Percentiles rank a stretch among this genome's conserved stretches.
Conservation (phyloP, 805 yeast genomes). For the Cyberlindnera bimundalis region DNA sequence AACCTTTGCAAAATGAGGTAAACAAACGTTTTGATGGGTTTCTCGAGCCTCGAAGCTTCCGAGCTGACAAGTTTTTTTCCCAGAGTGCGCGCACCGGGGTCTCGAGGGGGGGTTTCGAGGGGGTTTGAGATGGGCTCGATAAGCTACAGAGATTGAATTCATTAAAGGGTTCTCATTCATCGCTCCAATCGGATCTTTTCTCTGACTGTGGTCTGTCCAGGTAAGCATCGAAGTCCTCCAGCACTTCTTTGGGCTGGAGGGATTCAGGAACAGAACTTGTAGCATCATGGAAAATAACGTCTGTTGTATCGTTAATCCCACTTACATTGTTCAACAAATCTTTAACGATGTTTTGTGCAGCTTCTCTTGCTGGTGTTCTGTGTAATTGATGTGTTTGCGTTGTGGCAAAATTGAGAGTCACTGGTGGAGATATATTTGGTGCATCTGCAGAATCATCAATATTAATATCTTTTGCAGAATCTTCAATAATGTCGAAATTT, state of each 20-base stretch:
- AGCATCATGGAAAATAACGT: constrained; percentile 13
- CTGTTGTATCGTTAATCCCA: constrained; percentile 24
- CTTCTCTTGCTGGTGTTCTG: constrained; percentile 24
- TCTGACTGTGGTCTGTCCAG: constrained; percentile 18
- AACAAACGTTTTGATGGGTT: too few relatives aligned
- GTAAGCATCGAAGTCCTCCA: constrained; percentile 25
- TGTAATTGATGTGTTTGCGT: background rate
- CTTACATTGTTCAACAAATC: constrained; percentile 26
- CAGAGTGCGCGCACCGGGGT: background rate
- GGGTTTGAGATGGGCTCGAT: too few relatives aligned
- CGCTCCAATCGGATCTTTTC: constrained; percentile 21
- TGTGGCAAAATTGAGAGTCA: constrained; percentile 24
- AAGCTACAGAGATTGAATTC: too few relatives aligned
- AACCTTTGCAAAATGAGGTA: too few relatives aligned
- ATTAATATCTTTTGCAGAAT: background rate
- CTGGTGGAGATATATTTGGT: constrained; percentile 26
- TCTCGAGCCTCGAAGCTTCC: background rate
- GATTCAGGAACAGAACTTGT: constrained; percentile 4
- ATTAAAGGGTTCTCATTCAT: constrained; percentile 13
- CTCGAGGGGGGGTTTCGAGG: too few relatives aligned
- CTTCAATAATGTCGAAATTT: constrained; percentile 3
- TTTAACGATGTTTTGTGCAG: constrained; percentile 25
- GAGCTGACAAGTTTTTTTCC: background rate
- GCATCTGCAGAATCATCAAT: constrained; percentile 26
- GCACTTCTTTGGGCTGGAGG: constrained; percentile 1